These are phyloP conservation scores for Paecilomyces formosus DNA, from an alignment of 2,329 filamentous ascomycete species.

Conservation along the genomic window DNA sequence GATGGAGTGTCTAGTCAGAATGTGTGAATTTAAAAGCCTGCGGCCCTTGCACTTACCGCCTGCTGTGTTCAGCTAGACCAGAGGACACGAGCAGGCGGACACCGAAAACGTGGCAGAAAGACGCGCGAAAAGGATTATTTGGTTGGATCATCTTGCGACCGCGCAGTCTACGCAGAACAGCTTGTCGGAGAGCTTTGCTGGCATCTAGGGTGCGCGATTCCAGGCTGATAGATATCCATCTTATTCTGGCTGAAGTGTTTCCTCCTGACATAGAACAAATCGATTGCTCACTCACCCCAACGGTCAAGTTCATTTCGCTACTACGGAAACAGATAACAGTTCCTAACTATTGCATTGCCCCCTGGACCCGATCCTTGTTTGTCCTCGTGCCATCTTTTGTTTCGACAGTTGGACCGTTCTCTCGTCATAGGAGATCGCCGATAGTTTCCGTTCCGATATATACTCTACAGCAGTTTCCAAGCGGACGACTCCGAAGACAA, in stretches of 20 bases:
- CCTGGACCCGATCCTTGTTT: background rate
- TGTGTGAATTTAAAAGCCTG: background rate
- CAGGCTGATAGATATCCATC: background rate
- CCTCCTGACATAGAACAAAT: background rate
- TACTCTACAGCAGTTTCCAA: background rate
- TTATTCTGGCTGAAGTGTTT: background rate
- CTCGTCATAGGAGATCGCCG: background rate
- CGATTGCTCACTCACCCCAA: background rate
- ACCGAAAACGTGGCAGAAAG: constrained; percentile 17
- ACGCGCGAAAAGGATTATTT: background rate
- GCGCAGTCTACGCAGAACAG: background rate
- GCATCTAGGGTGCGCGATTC: background rate
- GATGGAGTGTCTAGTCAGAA: background rate
- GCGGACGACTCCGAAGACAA: background rate
- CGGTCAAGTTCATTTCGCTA: background rate
- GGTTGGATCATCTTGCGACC: background rate
- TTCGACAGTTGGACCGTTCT: background rate
- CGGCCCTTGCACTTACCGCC: constrained; percentile 11
- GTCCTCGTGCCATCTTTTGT: background rate
- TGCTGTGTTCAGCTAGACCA: constrained; percentile 6
- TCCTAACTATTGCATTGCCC: background rate
- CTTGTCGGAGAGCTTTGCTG: background rate
- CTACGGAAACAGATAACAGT: background rate
- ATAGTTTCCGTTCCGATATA: background rate
- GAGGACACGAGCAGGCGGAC: constrained; percentile 2